phyloP scores from a whole-genome alignment of 495 filamentous ascomycete genomes.

The Penicillium manginii region DNA sequence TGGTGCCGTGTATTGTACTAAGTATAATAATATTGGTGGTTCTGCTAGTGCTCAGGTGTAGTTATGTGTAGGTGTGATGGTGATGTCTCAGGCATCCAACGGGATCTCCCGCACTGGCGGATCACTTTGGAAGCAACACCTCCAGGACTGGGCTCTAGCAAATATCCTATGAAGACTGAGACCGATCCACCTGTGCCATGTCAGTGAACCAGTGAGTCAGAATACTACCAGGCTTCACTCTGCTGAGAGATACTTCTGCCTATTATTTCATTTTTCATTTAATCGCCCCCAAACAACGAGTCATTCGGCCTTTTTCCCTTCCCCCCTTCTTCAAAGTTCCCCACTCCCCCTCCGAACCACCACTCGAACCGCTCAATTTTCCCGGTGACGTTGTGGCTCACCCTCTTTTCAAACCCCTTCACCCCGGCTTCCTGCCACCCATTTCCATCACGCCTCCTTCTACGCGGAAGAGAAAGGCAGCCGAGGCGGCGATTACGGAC shows the following conservation, averaged over 20 bases:
- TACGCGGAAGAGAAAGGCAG: constrained; percentile 90
- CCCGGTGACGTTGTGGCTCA: constrained; percentile 26
- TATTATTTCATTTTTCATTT: no score
- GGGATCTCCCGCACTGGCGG: not conserved
- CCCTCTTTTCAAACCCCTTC: constrained; percentile 4
- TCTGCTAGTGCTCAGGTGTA: no score
- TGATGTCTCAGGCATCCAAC: not conserved
- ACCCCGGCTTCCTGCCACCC: constrained; percentile 26
- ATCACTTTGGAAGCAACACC: not conserved
- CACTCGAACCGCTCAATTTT: constrained; percentile 14
- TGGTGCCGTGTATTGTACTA: no score
- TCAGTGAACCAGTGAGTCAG: not conserved
- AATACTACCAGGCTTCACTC: not conserved
- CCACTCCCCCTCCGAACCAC: constrained; percentile 24
- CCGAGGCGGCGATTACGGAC: constrained; percentile 69
- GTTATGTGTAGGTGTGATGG: no score
- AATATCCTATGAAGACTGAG: no score
- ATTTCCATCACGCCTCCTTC: constrained; percentile 65
- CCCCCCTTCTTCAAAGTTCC: constrained; percentile 19
- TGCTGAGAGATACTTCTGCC: not conserved
- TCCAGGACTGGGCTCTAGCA: not conserved
- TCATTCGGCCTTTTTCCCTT: not conserved
- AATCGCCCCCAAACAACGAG: no score
- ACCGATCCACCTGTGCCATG: no score
- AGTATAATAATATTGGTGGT: no score